These are phyloP conservation scores for Cryptosporidium xiaoi DNA, from an alignment of 169 alveolate species.

Conservation along the genomic window DNA sequence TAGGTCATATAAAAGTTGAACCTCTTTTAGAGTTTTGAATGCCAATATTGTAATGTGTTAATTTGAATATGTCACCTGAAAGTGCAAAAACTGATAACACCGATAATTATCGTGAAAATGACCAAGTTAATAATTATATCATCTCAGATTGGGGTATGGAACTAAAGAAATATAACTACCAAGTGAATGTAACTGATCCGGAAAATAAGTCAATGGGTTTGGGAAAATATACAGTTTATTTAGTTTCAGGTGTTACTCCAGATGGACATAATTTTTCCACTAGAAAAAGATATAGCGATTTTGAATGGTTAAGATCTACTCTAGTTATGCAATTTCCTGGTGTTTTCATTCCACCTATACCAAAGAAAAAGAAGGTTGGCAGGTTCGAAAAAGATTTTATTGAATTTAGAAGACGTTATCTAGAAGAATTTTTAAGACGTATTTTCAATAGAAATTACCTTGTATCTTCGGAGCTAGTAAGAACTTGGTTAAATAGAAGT, in stretches of 20 bases:
- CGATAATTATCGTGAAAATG: constrained; percentile 39
- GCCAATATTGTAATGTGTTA: background rate
- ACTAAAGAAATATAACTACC: constrained; percentile 37
- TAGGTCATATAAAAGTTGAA: too few species aligned
- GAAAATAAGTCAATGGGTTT: constrained; percentile 71
- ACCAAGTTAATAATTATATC: constrained; percentile 19
- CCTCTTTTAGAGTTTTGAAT: background rate
- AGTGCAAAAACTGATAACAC: constrained; percentile 44
- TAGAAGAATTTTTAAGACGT: constrained; percentile 79
- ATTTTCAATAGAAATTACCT: constrained; percentile 74
- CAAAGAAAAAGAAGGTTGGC: constrained; percentile 80
- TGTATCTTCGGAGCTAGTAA: constrained; percentile 36
- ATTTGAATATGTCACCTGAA: constrained; percentile 68
- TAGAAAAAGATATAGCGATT: constrained; percentile 80
- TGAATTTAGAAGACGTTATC: constrained; percentile 78
- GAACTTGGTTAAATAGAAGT: constrained; percentile 66
- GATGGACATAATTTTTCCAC: constrained; percentile 71
- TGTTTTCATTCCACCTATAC: constrained; percentile 82
- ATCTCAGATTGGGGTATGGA: constrained; percentile 72
- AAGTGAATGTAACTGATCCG: constrained; percentile 68
- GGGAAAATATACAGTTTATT: constrained; percentile 70
- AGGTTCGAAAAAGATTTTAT: constrained; percentile 78
- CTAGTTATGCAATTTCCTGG: constrained; percentile 78
- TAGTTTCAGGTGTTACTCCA: constrained; percentile 76
- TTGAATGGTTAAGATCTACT: constrained; percentile 79